Percentiles rank a stretch among this genome's conserved stretches.
Evolutionary conservation across 768 basidiomycete genomes (phyloP).

Genomic region (Psilocybe azurescens): DNA sequence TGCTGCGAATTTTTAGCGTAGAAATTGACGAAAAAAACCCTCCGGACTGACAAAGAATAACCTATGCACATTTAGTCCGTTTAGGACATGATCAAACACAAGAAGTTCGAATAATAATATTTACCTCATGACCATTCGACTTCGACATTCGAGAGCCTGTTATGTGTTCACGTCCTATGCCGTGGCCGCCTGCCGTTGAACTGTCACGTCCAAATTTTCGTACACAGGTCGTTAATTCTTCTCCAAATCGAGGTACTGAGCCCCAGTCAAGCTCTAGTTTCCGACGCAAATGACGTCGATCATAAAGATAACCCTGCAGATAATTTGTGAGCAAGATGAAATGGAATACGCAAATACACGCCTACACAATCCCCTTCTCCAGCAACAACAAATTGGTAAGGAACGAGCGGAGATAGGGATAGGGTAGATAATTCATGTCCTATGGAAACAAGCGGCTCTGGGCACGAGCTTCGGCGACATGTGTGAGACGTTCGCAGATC

Average conservation of each 20-base stretch:
- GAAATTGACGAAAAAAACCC: constrained; percentile 3
- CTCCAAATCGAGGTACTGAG: constrained; percentile 42
- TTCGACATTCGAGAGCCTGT: constrained; percentile 77
- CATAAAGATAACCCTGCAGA: constrained; percentile 77
- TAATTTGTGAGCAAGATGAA: not conserved
- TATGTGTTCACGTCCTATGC: constrained; percentile 58
- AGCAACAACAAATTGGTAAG: constrained; percentile 86
- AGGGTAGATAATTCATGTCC: constrained; percentile 73
- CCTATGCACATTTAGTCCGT: constrained; percentile 37
- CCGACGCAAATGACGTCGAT: constrained; percentile 74
- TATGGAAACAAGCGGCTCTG: constrained; percentile 71
- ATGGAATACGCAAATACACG: not conserved
- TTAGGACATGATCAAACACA: not conserved
- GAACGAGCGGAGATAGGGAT: constrained; percentile 77
- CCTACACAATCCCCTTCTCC: constrained; percentile 80
- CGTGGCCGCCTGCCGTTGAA: constrained; percentile 31
- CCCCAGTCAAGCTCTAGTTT: constrained; percentile 76
- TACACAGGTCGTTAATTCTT: constrained; percentile 77
- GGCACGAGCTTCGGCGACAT: constrained; percentile 65
- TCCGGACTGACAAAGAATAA: constrained; percentile 61
- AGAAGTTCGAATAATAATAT: constrained; percentile 9
- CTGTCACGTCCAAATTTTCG: constrained; percentile 70
- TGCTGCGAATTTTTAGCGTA: constrained; percentile 45
- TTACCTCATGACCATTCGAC: constrained; percentile 77
- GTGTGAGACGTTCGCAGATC: constrained; percentile 75